phyloP scores from a whole-genome alignment of 371 early-diverging fungal genomes.

The Mucor velutinosus region DNA sequence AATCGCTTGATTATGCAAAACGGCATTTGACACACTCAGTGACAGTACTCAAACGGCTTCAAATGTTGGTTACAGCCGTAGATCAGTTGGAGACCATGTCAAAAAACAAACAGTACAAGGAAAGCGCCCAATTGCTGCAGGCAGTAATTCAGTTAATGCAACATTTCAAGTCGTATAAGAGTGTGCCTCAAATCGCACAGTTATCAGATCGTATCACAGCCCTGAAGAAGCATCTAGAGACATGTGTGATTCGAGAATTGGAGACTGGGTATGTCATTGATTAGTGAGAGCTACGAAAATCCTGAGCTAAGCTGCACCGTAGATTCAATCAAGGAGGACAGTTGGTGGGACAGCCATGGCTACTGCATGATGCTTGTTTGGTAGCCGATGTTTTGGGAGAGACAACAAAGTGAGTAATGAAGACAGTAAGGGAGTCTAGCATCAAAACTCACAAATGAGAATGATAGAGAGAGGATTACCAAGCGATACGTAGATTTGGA shows the following conservation, averaged over 20 bases:
- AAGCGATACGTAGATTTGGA: slow-evolving; percentile 85
- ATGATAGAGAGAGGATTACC: slow-evolving; percentile 51
- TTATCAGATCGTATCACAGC: slow-evolving; percentile 64
- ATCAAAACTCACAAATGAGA: neutral
- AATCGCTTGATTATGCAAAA: slow-evolving; percentile 91
- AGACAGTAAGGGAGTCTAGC: neutral
- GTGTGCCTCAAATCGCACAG: slow-evolving; percentile 75
- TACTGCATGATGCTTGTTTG: slow-evolving; percentile 76
- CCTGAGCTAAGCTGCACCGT: neutral
- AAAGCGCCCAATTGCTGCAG: slow-evolving; percentile 81
- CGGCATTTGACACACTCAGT: slow-evolving; percentile 84
- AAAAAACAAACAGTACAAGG: slow-evolving; percentile 70
- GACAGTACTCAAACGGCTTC: slow-evolving; percentile 80
- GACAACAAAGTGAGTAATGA: slow-evolving; percentile 57
- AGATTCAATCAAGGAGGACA: slow-evolving; percentile 59
- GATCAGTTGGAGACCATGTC: slow-evolving; percentile 76
- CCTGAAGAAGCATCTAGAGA: slow-evolving; percentile 69
- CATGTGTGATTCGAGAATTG: slow-evolving; percentile 78
- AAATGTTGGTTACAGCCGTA: slow-evolving; percentile 87
- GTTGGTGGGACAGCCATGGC: slow-evolving; percentile 50
- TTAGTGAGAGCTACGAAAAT: neutral
- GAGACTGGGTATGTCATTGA: slow-evolving; percentile 46
- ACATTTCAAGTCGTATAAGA: slow-evolving; percentile 76
- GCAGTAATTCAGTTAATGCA: slow-evolving; percentile 80
- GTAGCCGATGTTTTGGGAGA: slow-evolving; percentile 76